A percentile compares a stretch with the other conserved stretches of the same genome.
Conservation (phyloP, 2,329 filamentous ascomycete genomes). For the Colletotrichum magnum region DNA sequence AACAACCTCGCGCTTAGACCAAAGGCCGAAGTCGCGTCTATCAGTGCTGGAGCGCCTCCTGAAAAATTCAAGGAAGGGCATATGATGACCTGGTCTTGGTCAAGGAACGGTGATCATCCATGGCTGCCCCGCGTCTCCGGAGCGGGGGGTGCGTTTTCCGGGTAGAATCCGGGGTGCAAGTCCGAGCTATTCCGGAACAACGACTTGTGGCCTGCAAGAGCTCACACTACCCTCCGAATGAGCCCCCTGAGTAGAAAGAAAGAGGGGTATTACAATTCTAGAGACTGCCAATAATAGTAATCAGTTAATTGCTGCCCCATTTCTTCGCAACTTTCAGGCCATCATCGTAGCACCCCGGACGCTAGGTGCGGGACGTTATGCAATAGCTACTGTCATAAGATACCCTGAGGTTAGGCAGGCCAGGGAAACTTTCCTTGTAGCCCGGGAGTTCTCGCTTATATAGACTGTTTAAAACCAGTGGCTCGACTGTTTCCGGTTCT, state of each 20-base stretch:
- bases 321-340: not conserved
- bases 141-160: slow-evolving; percentile 16
- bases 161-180: not conserved
- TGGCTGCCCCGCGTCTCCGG: not conserved
- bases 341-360: not conserved
- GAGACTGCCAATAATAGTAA: not conserved
- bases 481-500: not conserved
- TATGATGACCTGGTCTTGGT: not conserved
- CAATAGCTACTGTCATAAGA: not conserved
- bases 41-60: not conserved
- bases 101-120: not conserved
- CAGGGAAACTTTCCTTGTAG: not conserved
- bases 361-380: not conserved
- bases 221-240: not conserved
- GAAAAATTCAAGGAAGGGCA: not conserved
- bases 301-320: not conserved
- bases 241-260: not conserved
- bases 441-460: too few species aligned
- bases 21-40: slow-evolving; percentile 28
- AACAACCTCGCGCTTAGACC: slow-evolving; percentile 14
- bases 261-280: not conserved
- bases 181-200: slow-evolving; percentile 28
- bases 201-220: not conserved
- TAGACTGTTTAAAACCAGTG: too few species aligned
- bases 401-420: not conserved